A percentile compares a stretch with the other conserved stretches of the same genome.
Conservation (phyloP, 768 basidiomycete genomes). For the Mycena floridula region DNA sequence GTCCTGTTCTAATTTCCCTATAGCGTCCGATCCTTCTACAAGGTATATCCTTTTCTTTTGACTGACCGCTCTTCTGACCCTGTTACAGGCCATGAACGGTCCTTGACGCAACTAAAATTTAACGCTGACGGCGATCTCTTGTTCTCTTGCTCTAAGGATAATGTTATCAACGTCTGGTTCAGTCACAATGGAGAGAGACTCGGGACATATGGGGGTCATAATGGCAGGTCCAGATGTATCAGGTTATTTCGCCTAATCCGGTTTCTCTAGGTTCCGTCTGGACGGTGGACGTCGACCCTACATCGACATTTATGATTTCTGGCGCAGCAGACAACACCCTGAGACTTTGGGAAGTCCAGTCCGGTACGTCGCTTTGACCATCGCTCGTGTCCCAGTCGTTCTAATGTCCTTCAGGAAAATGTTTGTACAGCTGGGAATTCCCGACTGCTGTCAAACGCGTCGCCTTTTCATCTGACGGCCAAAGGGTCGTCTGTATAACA, state of each 20-base stretch:
- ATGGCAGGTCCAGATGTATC: too few species aligned
- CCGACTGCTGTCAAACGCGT: slow-evolving; percentile 97
- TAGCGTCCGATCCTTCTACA: slow-evolving; percentile 73
- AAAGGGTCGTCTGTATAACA: slow-evolving; percentile 85
- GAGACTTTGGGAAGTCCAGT: slow-evolving; percentile 86
- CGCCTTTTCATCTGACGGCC: slow-evolving; percentile 81
- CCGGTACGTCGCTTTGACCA: too few species aligned
- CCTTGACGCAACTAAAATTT: slow-evolving; percentile 96
- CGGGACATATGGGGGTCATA: slow-evolving; percentile 95
- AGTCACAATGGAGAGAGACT: slow-evolving; percentile 95
- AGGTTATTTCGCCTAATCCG: too few species aligned
- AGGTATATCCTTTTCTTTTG: slow-evolving; percentile 32
- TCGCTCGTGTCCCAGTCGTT: too few species aligned
- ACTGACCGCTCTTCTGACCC: slow-evolving; percentile 11
- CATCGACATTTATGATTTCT: slow-evolving; percentile 79
- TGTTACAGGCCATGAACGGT: slow-evolving; percentile 85
- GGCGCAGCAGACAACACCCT: slow-evolving; percentile 94
- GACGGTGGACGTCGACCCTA: slow-evolving; percentile 95
- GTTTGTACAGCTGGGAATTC: slow-evolving; percentile 95
- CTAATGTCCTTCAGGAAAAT: slow-evolving; percentile 87
- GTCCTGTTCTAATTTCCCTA: background rate
- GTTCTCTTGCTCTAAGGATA: slow-evolving; percentile 94
- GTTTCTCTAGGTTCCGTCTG: too few species aligned
- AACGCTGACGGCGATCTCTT: slow-evolving; percentile 94
- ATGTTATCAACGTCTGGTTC: slow-evolving; percentile 93